A percentile compares a stretch with the other conserved stretches of the same genome.
phyloP scores from a whole-genome alignment of 176 grass and related monocot genomes.

The Poa pratensis region DNA sequence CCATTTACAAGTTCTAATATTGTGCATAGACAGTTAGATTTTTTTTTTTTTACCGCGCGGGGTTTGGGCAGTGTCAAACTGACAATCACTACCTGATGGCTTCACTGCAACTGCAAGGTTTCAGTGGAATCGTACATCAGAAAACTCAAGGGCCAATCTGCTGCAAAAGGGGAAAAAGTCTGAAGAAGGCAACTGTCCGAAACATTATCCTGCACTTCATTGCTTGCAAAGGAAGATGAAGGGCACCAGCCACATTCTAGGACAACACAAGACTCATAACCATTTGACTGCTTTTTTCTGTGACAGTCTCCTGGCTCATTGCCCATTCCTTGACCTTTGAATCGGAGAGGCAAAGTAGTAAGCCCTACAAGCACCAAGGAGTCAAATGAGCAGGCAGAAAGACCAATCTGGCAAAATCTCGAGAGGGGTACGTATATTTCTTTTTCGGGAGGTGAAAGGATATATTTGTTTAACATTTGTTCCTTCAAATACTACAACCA shows the following conservation, averaged over 20 bases:
- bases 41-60: background rate
- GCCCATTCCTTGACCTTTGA: slow-evolving; percentile 46
- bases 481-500: slow-evolving; percentile 10
- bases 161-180: slow-evolving; percentile 23
- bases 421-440: slow-evolving; percentile 40
- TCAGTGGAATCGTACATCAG: slow-evolving; percentile 26
- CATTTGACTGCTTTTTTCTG: slow-evolving; percentile 43
- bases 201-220: slow-evolving; percentile 51
- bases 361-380: slow-evolving; percentile 50
- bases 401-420: slow-evolving; percentile 64
- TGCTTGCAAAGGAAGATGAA: slow-evolving; percentile 37
- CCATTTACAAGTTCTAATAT: background rate
- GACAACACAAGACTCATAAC: slow-evolving; percentile 36
- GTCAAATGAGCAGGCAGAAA: slow-evolving; percentile 41
- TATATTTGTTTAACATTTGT: slow-evolving; percentile 38
- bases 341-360: slow-evolving; percentile 36
- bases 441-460: slow-evolving; percentile 22
- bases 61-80: slow-evolving; percentile 25
- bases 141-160: slow-evolving; percentile 28
- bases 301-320: slow-evolving; percentile 10
- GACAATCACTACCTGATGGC: slow-evolving; percentile 19
- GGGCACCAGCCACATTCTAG: slow-evolving; percentile 24
- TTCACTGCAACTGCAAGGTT: slow-evolving; percentile 18
- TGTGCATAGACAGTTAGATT: background rate
- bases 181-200: slow-evolving; percentile 21